Evolutionary conservation across 352 stramenopile species (phyloP).

Genomic region (Globisporangium nunn): DNA sequence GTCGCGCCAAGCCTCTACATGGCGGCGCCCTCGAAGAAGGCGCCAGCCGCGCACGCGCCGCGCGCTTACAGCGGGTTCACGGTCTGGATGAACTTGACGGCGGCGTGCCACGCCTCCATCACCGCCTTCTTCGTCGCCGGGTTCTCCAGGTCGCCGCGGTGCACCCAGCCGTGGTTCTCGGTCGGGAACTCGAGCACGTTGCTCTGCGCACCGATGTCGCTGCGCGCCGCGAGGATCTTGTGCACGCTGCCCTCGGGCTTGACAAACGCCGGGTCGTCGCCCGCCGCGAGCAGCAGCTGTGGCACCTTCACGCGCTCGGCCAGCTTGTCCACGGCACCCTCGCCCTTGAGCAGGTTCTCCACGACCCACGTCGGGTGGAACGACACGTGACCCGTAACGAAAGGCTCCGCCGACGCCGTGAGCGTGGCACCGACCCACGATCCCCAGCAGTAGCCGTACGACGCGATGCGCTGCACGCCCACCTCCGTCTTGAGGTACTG

Average conservation of each 20-base stretch:
- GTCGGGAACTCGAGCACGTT: constrained; percentile 62
- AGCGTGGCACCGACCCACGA: constrained; percentile 63
- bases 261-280: constrained; percentile 64
- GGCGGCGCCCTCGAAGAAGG: too few species aligned
- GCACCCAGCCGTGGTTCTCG: constrained; percentile 78
- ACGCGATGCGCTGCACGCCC: constrained; percentile 48
- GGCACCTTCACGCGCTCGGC: constrained; percentile 63
- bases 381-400: constrained; percentile 61
- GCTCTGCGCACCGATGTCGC: constrained; percentile 42
- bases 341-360: constrained; percentile 71
- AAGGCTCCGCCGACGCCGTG: constrained; percentile 31
- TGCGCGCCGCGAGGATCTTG: constrained; percentile 54
- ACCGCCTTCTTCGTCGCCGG: constrained; percentile 50
- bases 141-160: constrained; percentile 73
- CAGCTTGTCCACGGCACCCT: constrained; percentile 61
- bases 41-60: too few species aligned
- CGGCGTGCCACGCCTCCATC: constrained; percentile 53
- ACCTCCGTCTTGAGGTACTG: constrained; percentile 62
- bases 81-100: constrained; percentile 57
- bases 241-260: constrained; percentile 62
- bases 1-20: too few species aligned
- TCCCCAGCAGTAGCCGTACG: constrained; percentile 83
- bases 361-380: constrained; percentile 78
- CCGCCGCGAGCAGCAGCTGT: constrained; percentile 60
- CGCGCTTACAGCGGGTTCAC: constrained; percentile 30